Base-by-base conservation (phyloP, 148 eudicot species). In the Salicornia ramosissima region DNA sequence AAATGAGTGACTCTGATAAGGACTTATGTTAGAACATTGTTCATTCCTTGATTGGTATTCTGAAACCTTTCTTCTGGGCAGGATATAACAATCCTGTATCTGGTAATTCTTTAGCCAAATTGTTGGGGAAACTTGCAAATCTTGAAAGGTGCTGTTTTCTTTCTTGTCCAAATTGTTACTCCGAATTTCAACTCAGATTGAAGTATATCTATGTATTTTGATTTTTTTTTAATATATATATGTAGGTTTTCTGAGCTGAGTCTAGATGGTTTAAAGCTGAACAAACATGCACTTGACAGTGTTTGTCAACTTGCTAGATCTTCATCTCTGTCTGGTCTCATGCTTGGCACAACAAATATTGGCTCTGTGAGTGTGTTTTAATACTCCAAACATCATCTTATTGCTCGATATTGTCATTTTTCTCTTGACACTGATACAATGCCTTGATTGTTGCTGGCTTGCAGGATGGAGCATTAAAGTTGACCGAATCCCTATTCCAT, bases 51-150 rank as follows among this genome's bases (percentile, higher is more conserved):
- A 62, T 31, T 72, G n/a, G 45, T 40, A 28, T 65, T 54, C 62
- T 67, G 66, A 64, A 29, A 34, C 11, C 49, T 40, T 74, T 70
- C 70, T 75, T 25, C 42, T 72, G 34, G 82, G 69, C 93, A 94
- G 99, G 99, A 74, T 71, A 86, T 68, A 94, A 94, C 77, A 75
- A 71, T 61, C 83, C 89, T 55, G 68, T 93, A 76, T 85, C 97
- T 65, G 85, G 87, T 73, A 86, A 74, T 74, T 80, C 88, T 34
- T 64, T 94, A 55, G 78, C 77, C 26, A 80, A 72, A 76, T 86
- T 94, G 30, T 72, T 94, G 80, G 62, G 60, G 61, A 94, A 90
- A 74, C 95, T 94, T 78, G 82, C 84, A 64, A 72, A 80, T 34
- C 72, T 88, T 61, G 84, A 83, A 69, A 78, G 93, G 98, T 92